Base-by-base conservation (phyloP, 805 yeast species). In the Clavispora carvajalis region DNA sequence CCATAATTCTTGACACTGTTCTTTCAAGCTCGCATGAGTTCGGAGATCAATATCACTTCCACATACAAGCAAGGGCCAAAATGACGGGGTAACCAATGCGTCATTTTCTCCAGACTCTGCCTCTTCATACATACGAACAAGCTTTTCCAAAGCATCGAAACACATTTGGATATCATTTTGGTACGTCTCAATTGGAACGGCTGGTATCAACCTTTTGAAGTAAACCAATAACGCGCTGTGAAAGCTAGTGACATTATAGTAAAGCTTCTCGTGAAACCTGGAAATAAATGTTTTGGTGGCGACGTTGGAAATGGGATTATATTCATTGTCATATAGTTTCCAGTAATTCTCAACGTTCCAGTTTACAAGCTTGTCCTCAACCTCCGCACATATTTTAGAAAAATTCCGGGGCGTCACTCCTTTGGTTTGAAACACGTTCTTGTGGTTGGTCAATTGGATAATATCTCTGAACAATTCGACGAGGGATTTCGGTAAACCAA, bases 351-450 rank as follows among this genome's bases (percentile, higher is more conserved):
- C 69, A 13, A 67, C 51, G 34, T 58, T 61, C 81, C 81, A 77
- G 37, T 57, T 63, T 34, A 68, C 42, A 16, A 77, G 53, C 26
- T 65, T 69, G 40, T 76, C 80, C 45, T 76, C 80, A 3, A 71
- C 50, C 38, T 76, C 80, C 38, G 80, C 76, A 48, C 81, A 76
- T 3, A 76, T 60, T 39, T 67, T 64, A 4, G 81, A 80, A 51
- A 75, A 77, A 48, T 76, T 77, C 31, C 81, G 58, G 0, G 82
- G 81, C 33, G 62, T 66, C 24, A 68, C 63, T 19, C 67, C 64
- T 22, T 55, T 48, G 7, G 46, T 48, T 37, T 48, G 44, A 50
- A 77, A 77, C 44, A 72, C 69, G 43, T 73, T 68, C 48, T 74
- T 71, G 49, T 76, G 80, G 51, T 77, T 77, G 2, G 82, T 63